Base-by-base conservation (phyloP, 805 yeast species). In the Metschnikowia koreensis region DNA sequence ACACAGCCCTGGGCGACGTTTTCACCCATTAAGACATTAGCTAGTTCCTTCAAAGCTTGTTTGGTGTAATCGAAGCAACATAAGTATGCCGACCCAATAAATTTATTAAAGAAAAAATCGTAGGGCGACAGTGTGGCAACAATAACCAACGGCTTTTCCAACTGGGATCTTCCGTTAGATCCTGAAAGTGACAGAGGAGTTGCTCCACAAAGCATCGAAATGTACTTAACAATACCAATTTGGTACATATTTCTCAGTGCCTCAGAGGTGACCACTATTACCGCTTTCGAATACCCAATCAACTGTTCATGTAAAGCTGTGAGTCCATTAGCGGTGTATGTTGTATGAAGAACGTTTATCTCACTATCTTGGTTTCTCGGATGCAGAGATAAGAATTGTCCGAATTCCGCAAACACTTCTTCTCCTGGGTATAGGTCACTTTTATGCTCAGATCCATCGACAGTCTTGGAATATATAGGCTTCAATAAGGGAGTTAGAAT, bases 61-160 rank as follows among this genome's bases (percentile, higher is more conserved):
- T 70, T 65, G 1, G 87, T 81, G 61, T 81, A 83, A 64, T 83
- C 87, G 60, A 79, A 83, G 47, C 83, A 77, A 59, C 87, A 83
- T 44, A 83, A 64, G 60, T 82, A 82, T 1, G 83, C 76, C 44
- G 82, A 75, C 1, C 83, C 83, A 31, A 82, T 76, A 41, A 75
- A 74, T 45, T 76, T 76, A 50, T 81, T 81, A 50, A 81, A 78
- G 44, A 80, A 77, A 60, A 83, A 79, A 59, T 83, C 87, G 58
- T 81, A 82, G 1, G 88, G 87, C 5, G 84, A 78, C 51, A 82
- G 78, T 0, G 84, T 82, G 4, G 86, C 83, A n/a, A 82, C 73
- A 3, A 81, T 74, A 11, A 83, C 71, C 60, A 83, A 67, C 5
- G 86, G 86, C 57, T 81, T 81, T 28, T 70, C 51, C 13, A 71